phyloP scores from a whole-genome alignment of 1,139 yeast species.

The Debaryomyces subglobosus region DNA sequence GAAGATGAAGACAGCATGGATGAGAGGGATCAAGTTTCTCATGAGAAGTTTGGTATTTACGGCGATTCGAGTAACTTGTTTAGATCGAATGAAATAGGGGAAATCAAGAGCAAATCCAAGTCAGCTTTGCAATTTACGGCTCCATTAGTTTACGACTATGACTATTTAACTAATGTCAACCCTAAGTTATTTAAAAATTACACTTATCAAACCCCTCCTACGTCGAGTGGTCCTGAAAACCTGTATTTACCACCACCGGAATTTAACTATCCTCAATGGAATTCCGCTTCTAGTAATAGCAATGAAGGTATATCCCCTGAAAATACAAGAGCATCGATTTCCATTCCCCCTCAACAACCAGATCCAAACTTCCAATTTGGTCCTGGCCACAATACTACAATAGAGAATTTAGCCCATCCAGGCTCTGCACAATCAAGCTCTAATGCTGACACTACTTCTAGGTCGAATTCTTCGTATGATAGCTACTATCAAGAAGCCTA shows the following conservation, averaged over 20 bases:
- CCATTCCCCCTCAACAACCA: constrained; percentile 5
- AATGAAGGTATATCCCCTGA: not conserved
- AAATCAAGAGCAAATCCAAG: not conserved
- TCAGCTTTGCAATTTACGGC: constrained; percentile 29
- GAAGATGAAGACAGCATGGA: not conserved
- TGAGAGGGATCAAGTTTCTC: not conserved
- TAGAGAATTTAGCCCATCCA: not conserved
- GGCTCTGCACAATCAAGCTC: not conserved
- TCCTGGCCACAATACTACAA: not conserved
- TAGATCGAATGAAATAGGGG: not conserved
- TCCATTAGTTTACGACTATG: constrained; percentile 50
- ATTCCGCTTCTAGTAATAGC: constrained; percentile 14
- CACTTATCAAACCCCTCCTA: constrained; percentile 34
- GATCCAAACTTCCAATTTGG: constrained; percentile 7
- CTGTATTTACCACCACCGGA: constrained; percentile 22
- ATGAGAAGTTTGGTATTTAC: constrained; percentile 7
- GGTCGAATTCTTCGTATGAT: constrained; percentile 8
- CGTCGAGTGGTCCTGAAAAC: constrained; percentile 9
- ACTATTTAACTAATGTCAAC: constrained; percentile 40
- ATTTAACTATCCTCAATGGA: constrained; percentile 31
- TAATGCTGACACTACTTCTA: not conserved
- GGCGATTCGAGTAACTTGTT: constrained; percentile 4
- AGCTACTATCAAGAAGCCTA: constrained; percentile 22
- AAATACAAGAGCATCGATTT: constrained; percentile 6
- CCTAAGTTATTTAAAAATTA: constrained; percentile 45